Evolutionary conservation across 2,329 filamentous ascomycete species (phyloP).

Genomic region (Colletotrichum abscissum): DNA sequence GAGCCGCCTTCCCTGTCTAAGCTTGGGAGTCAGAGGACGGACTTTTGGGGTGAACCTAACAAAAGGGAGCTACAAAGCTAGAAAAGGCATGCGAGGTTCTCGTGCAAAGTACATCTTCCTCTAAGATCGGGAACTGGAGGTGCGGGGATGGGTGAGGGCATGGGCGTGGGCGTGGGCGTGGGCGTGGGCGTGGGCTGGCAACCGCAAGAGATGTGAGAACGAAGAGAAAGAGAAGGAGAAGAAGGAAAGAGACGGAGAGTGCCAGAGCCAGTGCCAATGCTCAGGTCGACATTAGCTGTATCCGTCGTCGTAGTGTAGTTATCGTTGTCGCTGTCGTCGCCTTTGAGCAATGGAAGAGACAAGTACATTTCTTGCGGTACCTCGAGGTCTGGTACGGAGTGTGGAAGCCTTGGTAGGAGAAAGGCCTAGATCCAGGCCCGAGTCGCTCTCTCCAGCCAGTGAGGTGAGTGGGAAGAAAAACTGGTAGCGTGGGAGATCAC

Average conservation of each 20-base stretch:
- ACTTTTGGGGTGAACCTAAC: background rate
- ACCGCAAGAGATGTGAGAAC: background rate
- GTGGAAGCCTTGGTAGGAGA: no score
- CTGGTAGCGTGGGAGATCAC: background rate
- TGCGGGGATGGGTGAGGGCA: background rate
- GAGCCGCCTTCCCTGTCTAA: conserved; percentile 6
- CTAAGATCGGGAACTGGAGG: background rate
- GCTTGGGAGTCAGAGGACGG: background rate
- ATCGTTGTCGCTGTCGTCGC: background rate
- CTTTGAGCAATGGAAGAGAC: background rate
- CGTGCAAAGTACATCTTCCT: background rate
- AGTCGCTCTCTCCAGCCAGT: background rate
- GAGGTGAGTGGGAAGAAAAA: background rate
- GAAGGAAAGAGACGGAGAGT: background rate
- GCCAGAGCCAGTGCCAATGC: background rate
- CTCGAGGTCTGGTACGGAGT: no score
- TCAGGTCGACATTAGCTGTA: background rate
- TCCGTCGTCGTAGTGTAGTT: conserved; percentile 7
- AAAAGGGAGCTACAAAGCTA: background rate
- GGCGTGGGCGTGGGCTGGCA: background rate
- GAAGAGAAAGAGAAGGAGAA: background rate
- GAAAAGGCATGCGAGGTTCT: background rate
- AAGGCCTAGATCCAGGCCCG: background rate
- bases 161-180: no score
- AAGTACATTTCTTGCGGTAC: background rate